A percentile compares a stretch with the other conserved stretches of the same genome.
Evolutionary conservation across 2,329 filamentous ascomycete genomes (phyloP).

Genomic region (Monosporascus sp.): DNA sequence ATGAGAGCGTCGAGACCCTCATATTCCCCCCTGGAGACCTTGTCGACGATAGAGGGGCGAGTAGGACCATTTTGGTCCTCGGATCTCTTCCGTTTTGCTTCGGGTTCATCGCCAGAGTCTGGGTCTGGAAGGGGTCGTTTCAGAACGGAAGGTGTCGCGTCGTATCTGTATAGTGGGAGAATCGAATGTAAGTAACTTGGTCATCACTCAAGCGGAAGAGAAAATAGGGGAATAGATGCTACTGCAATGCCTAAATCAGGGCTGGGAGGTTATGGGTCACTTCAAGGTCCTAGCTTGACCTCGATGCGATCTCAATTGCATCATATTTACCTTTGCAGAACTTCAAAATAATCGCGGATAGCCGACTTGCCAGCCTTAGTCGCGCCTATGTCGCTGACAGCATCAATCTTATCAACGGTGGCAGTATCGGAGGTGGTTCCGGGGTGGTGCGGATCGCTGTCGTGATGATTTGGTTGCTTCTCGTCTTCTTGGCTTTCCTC

Average conservation of each 20-base stretch:
- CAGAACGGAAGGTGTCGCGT: slow-evolving; percentile 49
- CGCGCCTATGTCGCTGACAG: neutral
- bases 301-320: neutral
- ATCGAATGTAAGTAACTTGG: slow-evolving; percentile 15
- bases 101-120: slow-evolving; percentile 42
- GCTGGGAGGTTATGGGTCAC: neutral
- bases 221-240: neutral
- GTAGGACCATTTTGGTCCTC: slow-evolving; percentile 31
- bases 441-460: slow-evolving; percentile 3
- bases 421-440: slow-evolving; percentile 1
- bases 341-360: slow-evolving; percentile 22
- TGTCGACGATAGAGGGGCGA: slow-evolving; percentile 45
- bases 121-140: slow-evolving; percentile 44
- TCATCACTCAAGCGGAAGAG: slow-evolving; percentile 10
- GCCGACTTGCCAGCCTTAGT: slow-evolving; percentile 1
- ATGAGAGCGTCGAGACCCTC: slow-evolving; percentile 61
- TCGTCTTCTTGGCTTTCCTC: slow-evolving; percentile 19
- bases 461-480: slow-evolving; percentile 12
- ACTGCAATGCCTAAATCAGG: neutral
- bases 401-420: slow-evolving; percentile 1
- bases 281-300: too few species aligned
- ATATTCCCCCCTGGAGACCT: slow-evolving; percentile 47
- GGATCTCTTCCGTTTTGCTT: slow-evolving; percentile 56
- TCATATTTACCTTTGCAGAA: slow-evolving; percentile 23
- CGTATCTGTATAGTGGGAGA: slow-evolving; percentile 38